phyloP scores from a whole-genome alignment of 2,329 filamentous ascomycete genomes.

The Sarocladiaceae sp. region DNA sequence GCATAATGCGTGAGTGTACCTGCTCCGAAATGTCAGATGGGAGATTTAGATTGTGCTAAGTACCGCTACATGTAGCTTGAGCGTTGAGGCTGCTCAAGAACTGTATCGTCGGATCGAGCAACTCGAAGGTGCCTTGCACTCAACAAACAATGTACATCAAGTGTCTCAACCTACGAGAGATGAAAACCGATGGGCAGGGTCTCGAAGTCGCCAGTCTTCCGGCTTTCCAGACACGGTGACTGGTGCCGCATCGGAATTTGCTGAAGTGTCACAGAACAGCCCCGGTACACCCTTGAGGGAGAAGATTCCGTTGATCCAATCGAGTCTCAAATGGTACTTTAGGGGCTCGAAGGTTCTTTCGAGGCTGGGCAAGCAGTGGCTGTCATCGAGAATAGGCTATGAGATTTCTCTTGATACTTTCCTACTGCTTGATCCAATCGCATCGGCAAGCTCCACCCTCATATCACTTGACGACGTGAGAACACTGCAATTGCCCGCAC shows the following conservation, averaged over 20 bases:
- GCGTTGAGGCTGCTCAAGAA: conserved; percentile 7
- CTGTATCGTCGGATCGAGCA: conserved; percentile 1
- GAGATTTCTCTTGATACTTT: background rate
- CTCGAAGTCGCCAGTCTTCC: too few relatives aligned
- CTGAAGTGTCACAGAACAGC: background rate
- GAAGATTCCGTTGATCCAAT: background rate
- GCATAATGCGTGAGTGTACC: too few relatives aligned
- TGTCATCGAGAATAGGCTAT: background rate
- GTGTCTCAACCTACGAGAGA: background rate
- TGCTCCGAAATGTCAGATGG: too few relatives aligned
- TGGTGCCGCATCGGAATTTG: background rate
- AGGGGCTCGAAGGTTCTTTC: background rate
- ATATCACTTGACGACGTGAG: too few relatives aligned
- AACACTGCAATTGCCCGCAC: too few relatives aligned
- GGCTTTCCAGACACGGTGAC: background rate
- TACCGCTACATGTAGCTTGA: conserved; percentile 2
- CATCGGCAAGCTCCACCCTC: conserved; percentile 22
- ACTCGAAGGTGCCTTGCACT: background rate
- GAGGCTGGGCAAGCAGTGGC: background rate
- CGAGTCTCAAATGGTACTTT: background rate
- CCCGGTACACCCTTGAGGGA: background rate
- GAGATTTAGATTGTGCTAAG: too few relatives aligned
- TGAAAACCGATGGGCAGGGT: background rate
- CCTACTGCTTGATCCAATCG: conserved; percentile 18
- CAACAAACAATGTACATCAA: background rate